Percentiles rank a stretch among this genome's conserved stretches.
phyloP scores from a whole-genome alignment of 257 asterid species.

The Plantago major region DNA sequence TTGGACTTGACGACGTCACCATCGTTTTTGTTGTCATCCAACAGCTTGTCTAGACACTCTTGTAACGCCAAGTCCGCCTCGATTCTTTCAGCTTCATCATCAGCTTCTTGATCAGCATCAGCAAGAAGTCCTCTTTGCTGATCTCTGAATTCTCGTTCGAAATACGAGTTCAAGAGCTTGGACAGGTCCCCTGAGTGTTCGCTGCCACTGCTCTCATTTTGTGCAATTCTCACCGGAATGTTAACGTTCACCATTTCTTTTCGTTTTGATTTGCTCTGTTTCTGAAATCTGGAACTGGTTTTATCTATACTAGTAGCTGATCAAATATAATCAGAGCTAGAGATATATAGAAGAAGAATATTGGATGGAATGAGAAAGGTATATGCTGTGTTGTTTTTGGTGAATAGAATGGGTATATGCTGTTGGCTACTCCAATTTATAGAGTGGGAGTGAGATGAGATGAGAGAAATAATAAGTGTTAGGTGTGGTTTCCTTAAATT shows the following conservation, averaged over 20 bases:
- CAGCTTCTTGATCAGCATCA: slow-evolving; percentile 18
- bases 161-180: slow-evolving; percentile 58
- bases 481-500: too few species aligned
- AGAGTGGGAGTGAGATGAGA: too few species aligned
- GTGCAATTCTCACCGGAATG: slow-evolving; percentile 34
- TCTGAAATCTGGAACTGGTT: background rate
- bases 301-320: slow-evolving; percentile 2
- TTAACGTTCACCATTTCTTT: slow-evolving; percentile 31
- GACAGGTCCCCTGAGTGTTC: slow-evolving; percentile 69
- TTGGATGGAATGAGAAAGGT: background rate
- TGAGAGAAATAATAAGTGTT: too few species aligned
- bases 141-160: slow-evolving; percentile 41
- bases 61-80: slow-evolving; percentile 18
- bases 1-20: slow-evolving; percentile 1
- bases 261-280: background rate
- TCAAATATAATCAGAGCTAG: slow-evolving; percentile 10
- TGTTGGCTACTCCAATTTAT: too few species aligned
- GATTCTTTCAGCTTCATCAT: background rate
- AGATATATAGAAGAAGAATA: background rate
- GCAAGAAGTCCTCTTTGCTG: background rate
- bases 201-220: slow-evolving; percentile 73
- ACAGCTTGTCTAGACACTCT: slow-evolving; percentile 31
- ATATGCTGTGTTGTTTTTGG: too few species aligned
- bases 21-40: slow-evolving; percentile 16
- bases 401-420: too few species aligned